Base-by-base conservation (phyloP, 768 basidiomycete genomes). In the Infundibulicybe gibba region DNA sequence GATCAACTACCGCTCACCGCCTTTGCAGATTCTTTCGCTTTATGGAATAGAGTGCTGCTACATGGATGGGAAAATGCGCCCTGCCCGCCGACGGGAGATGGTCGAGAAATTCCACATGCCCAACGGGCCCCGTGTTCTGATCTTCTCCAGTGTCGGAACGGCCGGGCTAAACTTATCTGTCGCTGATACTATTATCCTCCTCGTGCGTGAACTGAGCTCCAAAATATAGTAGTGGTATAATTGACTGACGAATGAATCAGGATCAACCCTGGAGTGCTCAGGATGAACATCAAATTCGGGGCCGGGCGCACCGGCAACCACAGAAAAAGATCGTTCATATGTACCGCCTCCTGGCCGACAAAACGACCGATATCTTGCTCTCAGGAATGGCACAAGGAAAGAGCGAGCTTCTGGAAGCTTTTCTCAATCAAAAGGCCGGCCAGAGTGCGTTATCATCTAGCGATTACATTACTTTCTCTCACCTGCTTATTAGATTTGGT, bases 111-210 rank as follows among this genome's bases (percentile, higher is more conserved):
- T 62, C 39, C 44, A 55, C 9, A 33, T 44, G 8, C 21, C 48
- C 14, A 39, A 43, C 1, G 8, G 41, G n/a, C 34, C 30, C 5
- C 30, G 54, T 10, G 51, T 60, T 1, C 43, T 61, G 0, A 49
- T 64, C 5, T 50, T 64, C 40, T 64, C 60, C 0, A 48, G 52
- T 3, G 56, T 64, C 1, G 60, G 60, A 2, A 38, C 54, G 1
- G 54, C 52, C 0, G 56, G 61, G 10, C 54, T 62, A 0, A 64
- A 62, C 34, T 44, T 62, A 0, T 41, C 61, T 2, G 47, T 57
- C 2, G 53, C 61, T 0, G 40, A 43, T 19, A 33, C 46, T 11
- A 48, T 63, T 1, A 55, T 63, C 5, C 52, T 63, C 19, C 53
- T 63, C 12, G 59, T 63, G 32, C 52, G 59, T 48, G 40, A 21